Conservation (phyloP, 73 alveolate species). For the Uronychia binucleata region DNA sequence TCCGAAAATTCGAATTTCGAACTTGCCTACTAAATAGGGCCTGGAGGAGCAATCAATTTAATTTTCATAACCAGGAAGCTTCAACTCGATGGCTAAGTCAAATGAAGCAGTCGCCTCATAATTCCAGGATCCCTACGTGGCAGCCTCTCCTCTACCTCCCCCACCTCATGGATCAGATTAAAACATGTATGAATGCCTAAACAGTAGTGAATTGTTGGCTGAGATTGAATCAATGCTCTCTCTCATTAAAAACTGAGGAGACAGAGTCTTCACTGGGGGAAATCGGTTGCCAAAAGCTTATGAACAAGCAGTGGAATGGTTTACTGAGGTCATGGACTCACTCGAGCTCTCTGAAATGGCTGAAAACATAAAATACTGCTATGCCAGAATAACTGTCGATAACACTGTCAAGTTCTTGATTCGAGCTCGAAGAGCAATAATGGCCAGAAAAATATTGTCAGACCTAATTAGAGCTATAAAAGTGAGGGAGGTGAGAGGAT, state of each 20-base stretch:
- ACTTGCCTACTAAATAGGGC: too few relatives aligned
- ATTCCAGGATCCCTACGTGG: too few relatives aligned
- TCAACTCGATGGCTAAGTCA: too few relatives aligned
- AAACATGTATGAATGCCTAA: too few relatives aligned
- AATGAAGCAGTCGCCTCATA: too few relatives aligned
- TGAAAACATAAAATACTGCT: neutral
- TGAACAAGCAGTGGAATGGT: neutral
- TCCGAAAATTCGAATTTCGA: too few relatives aligned
- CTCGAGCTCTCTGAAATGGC: neutral
- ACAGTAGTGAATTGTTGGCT: too few relatives aligned
- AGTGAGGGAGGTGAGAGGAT: neutral
- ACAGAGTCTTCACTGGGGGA: neutral
- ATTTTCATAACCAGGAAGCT: too few relatives aligned
- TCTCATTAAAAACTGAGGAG: neutral
- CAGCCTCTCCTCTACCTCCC: too few relatives aligned
- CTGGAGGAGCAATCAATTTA: too few relatives aligned
- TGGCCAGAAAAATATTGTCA: neutral
- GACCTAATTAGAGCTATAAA: neutral
- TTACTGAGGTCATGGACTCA: neutral
- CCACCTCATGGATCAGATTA: too few relatives aligned
- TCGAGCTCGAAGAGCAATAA: neutral
- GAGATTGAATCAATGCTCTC: neutral
- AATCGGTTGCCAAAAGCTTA: neutral
- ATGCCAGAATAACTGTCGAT: neutral
- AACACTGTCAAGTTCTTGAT: neutral